These are phyloP conservation scores for Eucalyptus guilfoylei DNA, from an alignment of 345 rosid genomes.

Conservation along the genomic window DNA sequence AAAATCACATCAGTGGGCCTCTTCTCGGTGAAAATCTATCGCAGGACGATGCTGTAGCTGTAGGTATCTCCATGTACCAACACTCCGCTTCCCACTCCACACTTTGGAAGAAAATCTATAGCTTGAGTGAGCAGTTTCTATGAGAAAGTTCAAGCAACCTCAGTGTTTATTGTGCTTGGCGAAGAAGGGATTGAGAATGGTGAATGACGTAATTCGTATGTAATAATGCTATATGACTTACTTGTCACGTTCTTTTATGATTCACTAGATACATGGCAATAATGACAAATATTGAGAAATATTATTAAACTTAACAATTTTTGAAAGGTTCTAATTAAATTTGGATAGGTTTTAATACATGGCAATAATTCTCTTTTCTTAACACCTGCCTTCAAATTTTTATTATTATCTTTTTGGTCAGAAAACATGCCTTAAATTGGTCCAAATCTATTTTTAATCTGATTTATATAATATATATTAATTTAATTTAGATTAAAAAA, in stretches of 20 bases:
- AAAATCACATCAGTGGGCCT: neutral
- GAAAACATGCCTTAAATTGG: too few species aligned
- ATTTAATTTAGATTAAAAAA: too few species aligned
- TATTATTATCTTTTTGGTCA: too few species aligned
- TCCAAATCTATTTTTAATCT: too few species aligned
- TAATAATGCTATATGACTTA: neutral
- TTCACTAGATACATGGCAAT: neutral
- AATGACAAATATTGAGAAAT: neutral
- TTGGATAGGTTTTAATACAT: neutral
- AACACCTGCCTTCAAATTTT: neutral
- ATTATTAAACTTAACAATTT: neutral
- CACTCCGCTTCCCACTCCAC: neutral
- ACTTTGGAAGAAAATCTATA: neutral
- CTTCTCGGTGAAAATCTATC: constrained; percentile 9
- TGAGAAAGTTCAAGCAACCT: neutral
- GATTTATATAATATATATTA: too few species aligned
- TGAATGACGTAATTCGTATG: neutral
- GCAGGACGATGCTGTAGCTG: constrained; percentile 7
- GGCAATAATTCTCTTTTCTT: too few species aligned
- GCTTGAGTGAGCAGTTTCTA: neutral
- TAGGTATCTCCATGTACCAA: constrained; percentile 2
- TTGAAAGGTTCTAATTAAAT: neutral
- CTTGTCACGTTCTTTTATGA: neutral
- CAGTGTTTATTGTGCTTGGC: neutral
- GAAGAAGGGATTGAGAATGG: neutral